Base-by-base conservation (phyloP, 495 filamentous ascomycete species). In the Xylaria acuta region DNA sequence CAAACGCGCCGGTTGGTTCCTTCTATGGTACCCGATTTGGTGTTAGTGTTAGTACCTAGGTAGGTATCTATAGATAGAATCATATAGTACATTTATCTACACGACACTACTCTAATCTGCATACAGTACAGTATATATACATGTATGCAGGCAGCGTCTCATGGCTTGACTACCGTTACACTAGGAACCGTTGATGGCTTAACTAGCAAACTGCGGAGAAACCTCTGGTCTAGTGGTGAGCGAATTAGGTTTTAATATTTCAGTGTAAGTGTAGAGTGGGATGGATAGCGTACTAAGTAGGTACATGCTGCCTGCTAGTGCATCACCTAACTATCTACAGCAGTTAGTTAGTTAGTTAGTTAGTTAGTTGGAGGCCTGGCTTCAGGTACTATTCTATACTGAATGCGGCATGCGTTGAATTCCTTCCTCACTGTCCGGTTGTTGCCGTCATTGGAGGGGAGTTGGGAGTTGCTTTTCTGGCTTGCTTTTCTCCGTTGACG, bases 1-100 rank as follows among this genome's bases (percentile, higher is more conserved):
- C n/a, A 60, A 60, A 60, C 22, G 18, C 32, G 58, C 58, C 58
- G 34, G 32, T 12, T 38, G 58, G 58, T 38, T 60, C 58, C 58
- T 59, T 59, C 56, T 30, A 38, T 3, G 30, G 34, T 38, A 60
- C 32, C 58, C 25, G 30, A n/a, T 59, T 59, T 34, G 54, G 32
- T 56, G 25, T 32, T 56, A 56, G 27, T 11, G 22, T 11, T 8
- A n/a, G n/a, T n/a, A n/a, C n/a, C n/a, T n/a, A n/a, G n/a, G n/a
- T n/a, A n/a, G n/a, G n/a, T 5, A 30, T 16, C 22, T 56, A 30
- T 30, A 56, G 51, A 30, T 27, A 56, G 43, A 16, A 30, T 56
- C 32, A 22, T 56, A 56, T 56, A 32, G 16, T 56, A 56, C 27
- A 3, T 51, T 22, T 51, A 9, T 9, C 47, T 51, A 8, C n/a